Conservation (phyloP, 2,329 filamentous ascomycete species). For the Cladosporium austrohemisphaericum region DNA sequence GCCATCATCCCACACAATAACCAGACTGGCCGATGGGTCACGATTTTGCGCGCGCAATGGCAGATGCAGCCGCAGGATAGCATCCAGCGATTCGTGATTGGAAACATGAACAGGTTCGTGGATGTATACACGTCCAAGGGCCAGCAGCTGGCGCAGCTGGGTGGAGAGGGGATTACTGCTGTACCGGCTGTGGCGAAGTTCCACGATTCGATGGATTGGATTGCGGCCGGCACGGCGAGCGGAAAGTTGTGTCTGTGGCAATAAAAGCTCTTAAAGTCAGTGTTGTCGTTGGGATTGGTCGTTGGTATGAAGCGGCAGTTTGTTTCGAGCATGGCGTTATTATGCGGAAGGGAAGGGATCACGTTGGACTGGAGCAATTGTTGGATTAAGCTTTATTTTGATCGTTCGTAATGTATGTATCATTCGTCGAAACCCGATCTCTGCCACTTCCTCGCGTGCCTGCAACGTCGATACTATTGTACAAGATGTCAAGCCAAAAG, state of each 20-base stretch:
- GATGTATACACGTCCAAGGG: conserved; percentile 82
- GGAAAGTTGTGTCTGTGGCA: conserved; percentile 87
- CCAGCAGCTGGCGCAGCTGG: conserved; percentile 82
- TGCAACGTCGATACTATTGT: too few species aligned
- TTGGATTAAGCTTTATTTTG: too few species aligned
- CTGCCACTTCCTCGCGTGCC: too few species aligned
- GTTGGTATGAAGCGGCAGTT: neutral
- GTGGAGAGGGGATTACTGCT: conserved; percentile 85
- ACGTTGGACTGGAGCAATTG: too few species aligned
- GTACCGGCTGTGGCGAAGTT: conserved; percentile 91
- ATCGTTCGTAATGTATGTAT: too few species aligned
- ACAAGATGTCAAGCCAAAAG: neutral
- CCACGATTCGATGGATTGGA: conserved; percentile 83
- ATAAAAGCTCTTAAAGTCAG: neutral
- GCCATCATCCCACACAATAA: conserved; percentile 80
- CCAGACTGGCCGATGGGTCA: conserved; percentile 92
- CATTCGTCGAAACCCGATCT: too few species aligned
- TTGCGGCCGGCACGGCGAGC: conserved; percentile 84
- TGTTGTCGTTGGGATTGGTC: neutral
- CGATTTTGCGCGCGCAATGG: conserved; percentile 84
- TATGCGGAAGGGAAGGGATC: too few species aligned
- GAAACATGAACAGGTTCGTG: conserved; percentile 88
- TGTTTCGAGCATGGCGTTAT: neutral
- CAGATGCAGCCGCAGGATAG: conserved; percentile 73
- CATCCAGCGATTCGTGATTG: conserved; percentile 84